Evolutionary conservation across 2,329 filamentous ascomycete species (phyloP).

Genomic region (Alternaria novae-zelandiae): DNA sequence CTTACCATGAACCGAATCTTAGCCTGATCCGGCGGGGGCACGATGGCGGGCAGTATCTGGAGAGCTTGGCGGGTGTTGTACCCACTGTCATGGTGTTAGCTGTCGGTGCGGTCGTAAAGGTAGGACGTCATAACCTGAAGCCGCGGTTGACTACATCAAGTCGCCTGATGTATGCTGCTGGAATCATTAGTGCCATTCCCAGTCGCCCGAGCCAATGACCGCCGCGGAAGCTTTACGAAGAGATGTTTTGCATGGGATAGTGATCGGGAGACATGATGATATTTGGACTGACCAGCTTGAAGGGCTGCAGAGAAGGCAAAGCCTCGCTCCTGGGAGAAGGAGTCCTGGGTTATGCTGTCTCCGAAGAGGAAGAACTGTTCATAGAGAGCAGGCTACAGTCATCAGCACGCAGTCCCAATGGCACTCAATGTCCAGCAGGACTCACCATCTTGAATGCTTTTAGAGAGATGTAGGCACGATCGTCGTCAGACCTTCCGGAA

Average conservation of each 20-base stretch:
- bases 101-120: background rate
- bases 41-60: slow-evolving; percentile 70
- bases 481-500: background rate
- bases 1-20: slow-evolving; percentile 71
- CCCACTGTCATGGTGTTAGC: slow-evolving; percentile 58
- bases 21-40: slow-evolving; percentile 68
- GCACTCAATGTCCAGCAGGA: background rate
- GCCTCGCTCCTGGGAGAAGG: slow-evolving; percentile 66
- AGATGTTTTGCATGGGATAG: slow-evolving; percentile 3
- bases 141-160: slow-evolving; percentile 90
- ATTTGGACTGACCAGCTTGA: slow-evolving; percentile 64
- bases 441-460: slow-evolving; percentile 15
- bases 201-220: background rate
- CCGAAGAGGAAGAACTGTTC: slow-evolving; percentile 76
- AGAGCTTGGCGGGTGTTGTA: slow-evolving; percentile 83
- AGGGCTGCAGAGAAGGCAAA: slow-evolving; percentile 78
- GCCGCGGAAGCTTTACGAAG: background rate
- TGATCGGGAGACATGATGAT: background rate
- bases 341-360: slow-evolving; percentile 82
- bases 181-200: slow-evolving; percentile 7
- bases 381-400: slow-evolving; percentile 36
- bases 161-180: slow-evolving; percentile 73
- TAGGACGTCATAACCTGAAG: slow-evolving; percentile 60
- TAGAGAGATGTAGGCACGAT: background rate
- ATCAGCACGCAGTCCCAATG: slow-evolving; percentile 1